Conservation (phyloP, 371 early-diverging fungal species). For the Rhizopus arrhizus region DNA sequence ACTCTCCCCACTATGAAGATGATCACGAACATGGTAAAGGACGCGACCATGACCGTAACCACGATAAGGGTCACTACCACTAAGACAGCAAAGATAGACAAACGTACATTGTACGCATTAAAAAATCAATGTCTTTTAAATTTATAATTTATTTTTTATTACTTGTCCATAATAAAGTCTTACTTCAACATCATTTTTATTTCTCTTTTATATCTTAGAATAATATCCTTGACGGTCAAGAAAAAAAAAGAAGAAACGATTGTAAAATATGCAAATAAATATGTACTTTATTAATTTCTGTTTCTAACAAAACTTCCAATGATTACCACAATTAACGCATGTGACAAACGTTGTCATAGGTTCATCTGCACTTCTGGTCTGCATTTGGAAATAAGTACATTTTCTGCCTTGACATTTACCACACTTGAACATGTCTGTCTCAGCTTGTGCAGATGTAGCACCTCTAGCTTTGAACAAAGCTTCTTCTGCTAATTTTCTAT, state of each 20-base stretch:
- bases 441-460: constrained; percentile 78
- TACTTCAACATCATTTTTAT: constrained; percentile 22
- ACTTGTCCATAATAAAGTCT: constrained; percentile 19
- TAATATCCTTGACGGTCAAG: too few relatives aligned
- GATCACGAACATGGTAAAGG: neutral
- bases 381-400: constrained; percentile 95
- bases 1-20: neutral
- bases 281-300: neutral
- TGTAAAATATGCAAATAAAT: too few relatives aligned
- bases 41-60: neutral
- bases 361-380: constrained; percentile 95
- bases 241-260: too few relatives aligned
- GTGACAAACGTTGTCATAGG: constrained; percentile 97
- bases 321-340: constrained; percentile 80
- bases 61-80: neutral
- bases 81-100: neutral
- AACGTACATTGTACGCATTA: too few relatives aligned
- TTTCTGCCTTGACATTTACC: constrained; percentile 91
- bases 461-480: constrained; percentile 81
- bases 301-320: constrained; percentile 71
- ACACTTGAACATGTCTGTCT: constrained; percentile 94
- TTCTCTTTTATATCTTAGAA: too few relatives aligned
- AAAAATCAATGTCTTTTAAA: neutral
- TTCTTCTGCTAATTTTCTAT: constrained; percentile 71
- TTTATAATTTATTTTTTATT: neutral